Evolutionary conservation across 257 asterid species (phyloP), one percentile per base, ranked within the genome.

Genomic region (Scutellaria galericulata): DNA sequence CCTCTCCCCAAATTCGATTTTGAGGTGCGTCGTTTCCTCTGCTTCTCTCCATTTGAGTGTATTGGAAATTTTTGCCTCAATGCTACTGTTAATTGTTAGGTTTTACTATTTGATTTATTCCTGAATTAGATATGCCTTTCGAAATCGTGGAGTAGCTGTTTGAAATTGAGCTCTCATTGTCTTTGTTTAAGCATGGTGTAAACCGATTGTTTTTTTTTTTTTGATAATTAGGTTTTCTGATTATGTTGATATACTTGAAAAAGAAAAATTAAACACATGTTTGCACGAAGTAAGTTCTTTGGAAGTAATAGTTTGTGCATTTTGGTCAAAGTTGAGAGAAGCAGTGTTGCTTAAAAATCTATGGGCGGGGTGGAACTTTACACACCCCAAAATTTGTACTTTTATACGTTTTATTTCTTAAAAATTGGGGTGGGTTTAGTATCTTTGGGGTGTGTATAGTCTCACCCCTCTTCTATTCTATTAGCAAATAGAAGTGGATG

Each of bases 1-100:
- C 92, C 96, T 45, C 96, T 89, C 61, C 91, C 95, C 39, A 82
- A 72, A 31, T 73, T 76, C 77, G 80, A 76, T 24, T 92, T 90
- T 65, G 74, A 90, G 99, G 99, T 92, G 35, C 45, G 18, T 35
- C 35, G n/a, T 9, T 0, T 22, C 42, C 56, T 9, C 1, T 22
- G 37, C 56, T 62, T 54, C 55, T 11, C 48, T 11, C 9, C 27
- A 7, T 60, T 68, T 50, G 18, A 50, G 24, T 59, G 56, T 81
- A 40, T 35, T 6, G 3, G 48, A 20, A 5, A 14, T n/a, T 12
- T 63, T 7, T 37, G 48, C 39, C 6, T 44, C 13, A 7, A 40
- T 37, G 5, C 13, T 45, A 8, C 11, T 48, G 39, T 41, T n/a
- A 12, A 52, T 7, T 18, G 54, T 47, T 65, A 50, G 72, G 76